These are phyloP conservation scores for Suillus alpinus DNA, from an alignment of 768 basidiomycete genomes.

Conservation along the genomic window DNA sequence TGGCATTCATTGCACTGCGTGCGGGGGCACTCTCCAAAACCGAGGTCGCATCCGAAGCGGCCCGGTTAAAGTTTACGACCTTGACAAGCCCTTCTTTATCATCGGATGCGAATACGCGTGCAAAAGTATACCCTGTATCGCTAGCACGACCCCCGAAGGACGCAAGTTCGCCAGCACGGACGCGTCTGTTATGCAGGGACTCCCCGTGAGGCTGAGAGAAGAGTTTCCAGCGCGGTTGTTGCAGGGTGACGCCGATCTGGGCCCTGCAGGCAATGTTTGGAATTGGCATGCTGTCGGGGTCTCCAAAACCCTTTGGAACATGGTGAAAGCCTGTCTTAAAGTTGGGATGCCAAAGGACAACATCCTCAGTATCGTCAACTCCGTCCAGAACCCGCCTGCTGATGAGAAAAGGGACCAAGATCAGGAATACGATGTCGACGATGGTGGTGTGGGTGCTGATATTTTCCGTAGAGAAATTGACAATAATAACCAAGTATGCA, in stretches of 20 bases:
- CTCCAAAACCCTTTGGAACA: slow-evolving; percentile 68
- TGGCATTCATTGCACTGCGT: slow-evolving; percentile 72
- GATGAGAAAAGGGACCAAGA: slow-evolving; percentile 35
- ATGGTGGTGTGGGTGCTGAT: slow-evolving; percentile 28
- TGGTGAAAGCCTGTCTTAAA: slow-evolving; percentile 59
- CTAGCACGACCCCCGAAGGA: slow-evolving; percentile 46
- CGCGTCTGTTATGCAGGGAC: slow-evolving; percentile 63
- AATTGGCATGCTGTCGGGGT: slow-evolving; percentile 78
- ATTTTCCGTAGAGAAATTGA: slow-evolving; percentile 22
- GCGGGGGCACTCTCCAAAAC: slow-evolving; percentile 57
- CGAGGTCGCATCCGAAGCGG: slow-evolving; percentile 71
- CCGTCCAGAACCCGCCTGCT: slow-evolving; percentile 46
- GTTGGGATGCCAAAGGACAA: slow-evolving; percentile 60
- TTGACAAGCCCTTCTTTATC: slow-evolving; percentile 77
- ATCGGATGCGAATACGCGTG: slow-evolving; percentile 84
- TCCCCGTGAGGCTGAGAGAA: slow-evolving; percentile 65
- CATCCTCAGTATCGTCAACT: slow-evolving; percentile 55
- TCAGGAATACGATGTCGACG: slow-evolving; percentile 33
- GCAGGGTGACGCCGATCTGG: slow-evolving; percentile 55
- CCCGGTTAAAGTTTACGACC: slow-evolving; percentile 76
- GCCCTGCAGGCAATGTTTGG: slow-evolving; percentile 62
- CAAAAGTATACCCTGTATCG: slow-evolving; percentile 45
- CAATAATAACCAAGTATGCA: slow-evolving; percentile 26
- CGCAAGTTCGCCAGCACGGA: slow-evolving; percentile 73
- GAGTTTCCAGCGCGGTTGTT: slow-evolving; percentile 71